These are phyloP conservation scores for Haplosporangium gracile DNA, from an alignment of 192 early-diverging fungal genomes.

Conservation along the genomic window DNA sequence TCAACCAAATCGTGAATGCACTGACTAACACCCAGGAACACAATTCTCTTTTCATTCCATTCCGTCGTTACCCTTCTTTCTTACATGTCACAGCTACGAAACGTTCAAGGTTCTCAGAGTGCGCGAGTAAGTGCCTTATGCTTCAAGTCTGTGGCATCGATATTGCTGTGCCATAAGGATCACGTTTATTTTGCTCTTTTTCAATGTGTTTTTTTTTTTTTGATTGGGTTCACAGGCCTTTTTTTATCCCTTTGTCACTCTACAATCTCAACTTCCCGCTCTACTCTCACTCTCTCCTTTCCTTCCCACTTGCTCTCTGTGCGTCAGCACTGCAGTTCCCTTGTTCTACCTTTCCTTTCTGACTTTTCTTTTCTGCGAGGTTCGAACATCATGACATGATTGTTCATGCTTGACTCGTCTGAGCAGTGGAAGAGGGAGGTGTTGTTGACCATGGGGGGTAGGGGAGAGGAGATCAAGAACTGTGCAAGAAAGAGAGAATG, in stretches of 20 bases:
- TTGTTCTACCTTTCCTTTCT: neutral
- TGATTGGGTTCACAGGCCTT: neutral
- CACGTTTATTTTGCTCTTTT: neutral
- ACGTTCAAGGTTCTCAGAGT: conserved; percentile 51
- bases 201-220: neutral
- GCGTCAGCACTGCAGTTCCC: neutral
- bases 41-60: neutral
- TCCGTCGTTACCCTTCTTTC: neutral
- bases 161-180: neutral
- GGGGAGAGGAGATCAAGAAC: neutral
- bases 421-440: neutral
- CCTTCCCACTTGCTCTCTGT: neutral
- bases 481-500: neutral
- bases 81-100: conserved; percentile 30
- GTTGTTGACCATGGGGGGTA: neutral
- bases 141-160: neutral
- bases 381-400: neutral
- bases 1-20: too few relatives aligned
- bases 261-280: neutral
- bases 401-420: neutral
- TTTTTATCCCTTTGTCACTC: neutral
- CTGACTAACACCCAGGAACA: neutral
- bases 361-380: too few relatives aligned
- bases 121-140: conserved; percentile 38
- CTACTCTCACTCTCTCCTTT: neutral